A percentile compares a stretch with the other conserved stretches of the same genome.
Evolutionary conservation across 257 asterid genomes (phyloP).

Genomic region (Cinchona pubescens): DNA sequence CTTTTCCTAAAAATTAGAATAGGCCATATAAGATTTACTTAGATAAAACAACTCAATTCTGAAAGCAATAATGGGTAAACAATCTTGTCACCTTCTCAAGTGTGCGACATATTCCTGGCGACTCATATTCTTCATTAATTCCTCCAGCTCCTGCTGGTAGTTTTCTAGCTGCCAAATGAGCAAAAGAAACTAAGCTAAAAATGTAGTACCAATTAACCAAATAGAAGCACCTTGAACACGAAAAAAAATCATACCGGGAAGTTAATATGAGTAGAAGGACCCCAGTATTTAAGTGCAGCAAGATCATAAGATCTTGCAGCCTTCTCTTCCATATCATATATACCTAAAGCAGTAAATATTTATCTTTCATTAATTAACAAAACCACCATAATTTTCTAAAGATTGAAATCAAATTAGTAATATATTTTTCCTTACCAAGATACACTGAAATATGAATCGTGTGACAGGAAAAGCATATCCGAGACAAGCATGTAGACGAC

Average conservation of each 20-base stretch:
- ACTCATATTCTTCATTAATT: slow-evolving; percentile 83
- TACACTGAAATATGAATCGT: slow-evolving; percentile 46
- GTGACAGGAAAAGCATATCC: slow-evolving; percentile 39
- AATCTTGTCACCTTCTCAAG: slow-evolving; percentile 57
- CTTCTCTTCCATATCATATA: slow-evolving; percentile 94
- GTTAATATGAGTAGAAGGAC: slow-evolving; percentile 77
- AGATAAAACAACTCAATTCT: not conserved
- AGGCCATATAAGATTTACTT: not conserved
- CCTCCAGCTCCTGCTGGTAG: slow-evolving; percentile 79
- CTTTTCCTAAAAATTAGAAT: slow-evolving; percentile 30
- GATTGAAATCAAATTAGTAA: not conserved
- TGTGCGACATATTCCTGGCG: slow-evolving; percentile 88
- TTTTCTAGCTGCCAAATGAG: slow-evolving; percentile 51
- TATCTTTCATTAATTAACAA: not conserved
- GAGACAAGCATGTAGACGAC: slow-evolving; percentile 31
- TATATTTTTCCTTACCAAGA: slow-evolving; percentile 67
- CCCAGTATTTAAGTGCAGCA: slow-evolving; percentile 97
- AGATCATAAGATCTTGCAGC: slow-evolving; percentile 97
- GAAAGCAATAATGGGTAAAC: no score
- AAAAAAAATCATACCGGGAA: slow-evolving; percentile 44
- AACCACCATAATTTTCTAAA: not conserved
- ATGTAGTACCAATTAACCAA: not conserved
- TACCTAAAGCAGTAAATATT: slow-evolving; percentile 44
- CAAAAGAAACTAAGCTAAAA: no score
- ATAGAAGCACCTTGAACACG: not conserved